Conservation (phyloP, 345 rosid genomes). For the Syzygium jambos region DNA sequence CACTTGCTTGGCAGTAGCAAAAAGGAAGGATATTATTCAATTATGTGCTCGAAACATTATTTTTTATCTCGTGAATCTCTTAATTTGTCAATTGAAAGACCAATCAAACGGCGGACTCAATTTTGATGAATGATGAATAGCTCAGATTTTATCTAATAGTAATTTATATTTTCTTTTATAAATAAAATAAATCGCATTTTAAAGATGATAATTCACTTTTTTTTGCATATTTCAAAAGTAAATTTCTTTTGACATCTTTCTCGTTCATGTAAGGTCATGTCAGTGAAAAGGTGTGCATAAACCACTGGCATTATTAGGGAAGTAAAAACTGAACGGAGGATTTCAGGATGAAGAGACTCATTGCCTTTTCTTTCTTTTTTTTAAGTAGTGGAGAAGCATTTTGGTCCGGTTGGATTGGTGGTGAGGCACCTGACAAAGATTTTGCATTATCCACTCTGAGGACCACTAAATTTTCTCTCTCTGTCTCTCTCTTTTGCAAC, state of each 20-base stretch:
- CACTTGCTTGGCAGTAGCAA: accelerated
- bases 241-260: background rate
- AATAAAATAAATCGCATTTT: background rate
- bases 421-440: background rate
- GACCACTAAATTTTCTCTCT: background rate
- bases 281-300: background rate
- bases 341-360: background rate
- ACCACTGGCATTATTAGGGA: background rate
- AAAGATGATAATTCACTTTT: accelerated
- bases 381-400: constrained; percentile 2
- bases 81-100: background rate
- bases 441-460: background rate
- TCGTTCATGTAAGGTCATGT: background rate
- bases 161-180: background rate
- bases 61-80: background rate
- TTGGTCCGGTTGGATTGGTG: background rate
- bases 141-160: background rate
- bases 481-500: background rate
- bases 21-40: accelerated
- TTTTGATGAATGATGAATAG: background rate
- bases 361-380: background rate
- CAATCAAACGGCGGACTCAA: background rate
- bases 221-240: background rate
- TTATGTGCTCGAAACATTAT: background rate
- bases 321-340: background rate